Evolutionary conservation across 495 filamentous ascomycete species (phyloP), one percentile per base, ranked within the genome.

Genomic region (Penicillium samsonianum): DNA sequence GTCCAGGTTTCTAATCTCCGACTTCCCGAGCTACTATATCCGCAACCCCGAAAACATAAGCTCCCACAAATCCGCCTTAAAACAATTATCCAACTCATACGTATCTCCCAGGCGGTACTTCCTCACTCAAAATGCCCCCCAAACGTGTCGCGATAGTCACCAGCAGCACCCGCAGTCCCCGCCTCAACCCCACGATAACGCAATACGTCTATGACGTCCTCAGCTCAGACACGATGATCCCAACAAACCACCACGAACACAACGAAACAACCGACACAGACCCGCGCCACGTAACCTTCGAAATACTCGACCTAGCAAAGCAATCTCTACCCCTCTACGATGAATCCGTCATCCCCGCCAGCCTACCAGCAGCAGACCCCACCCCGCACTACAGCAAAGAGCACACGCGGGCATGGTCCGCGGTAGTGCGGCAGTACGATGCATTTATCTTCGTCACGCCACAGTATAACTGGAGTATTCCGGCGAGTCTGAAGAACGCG

Each of bases 401-500:
- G 19, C 76, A 82, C 64, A 80, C 78, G 25, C 68, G 67, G 11
- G 69, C 69, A 6, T 86, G 83, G 83, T 80, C 75, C 26, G 47
- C 61, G 9, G 72, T 78, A 40, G 80, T 85, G 48, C 58, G 67
- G 1, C 59, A 65, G 20, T 72, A 79, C 58, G 75, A 74, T 49
- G 82, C 67, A 1, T 84, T 87, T 64, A 72, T 88, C 53, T 81
- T 89, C 54, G 76, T 87, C 17, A 77, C 77, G 9, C 80, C 78
- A 7, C 79, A 82, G 65, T 81, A 82, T 60, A 82, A 83, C 66
- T 82, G 78, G 77, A 71, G 77, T 17, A 71, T 80, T 37, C 73
- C 82, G 0, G 83, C 82, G 0, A 78, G 73, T 28, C 58, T 83
- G 42, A 87, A 87, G 71, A 86, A 86, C 63, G 84, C 84, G 16